A percentile compares a stretch with the other conserved stretches of the same genome.
phyloP scores from a whole-genome alignment of 345 rosid genomes.

The Bretschneidera sinensis region DNA sequence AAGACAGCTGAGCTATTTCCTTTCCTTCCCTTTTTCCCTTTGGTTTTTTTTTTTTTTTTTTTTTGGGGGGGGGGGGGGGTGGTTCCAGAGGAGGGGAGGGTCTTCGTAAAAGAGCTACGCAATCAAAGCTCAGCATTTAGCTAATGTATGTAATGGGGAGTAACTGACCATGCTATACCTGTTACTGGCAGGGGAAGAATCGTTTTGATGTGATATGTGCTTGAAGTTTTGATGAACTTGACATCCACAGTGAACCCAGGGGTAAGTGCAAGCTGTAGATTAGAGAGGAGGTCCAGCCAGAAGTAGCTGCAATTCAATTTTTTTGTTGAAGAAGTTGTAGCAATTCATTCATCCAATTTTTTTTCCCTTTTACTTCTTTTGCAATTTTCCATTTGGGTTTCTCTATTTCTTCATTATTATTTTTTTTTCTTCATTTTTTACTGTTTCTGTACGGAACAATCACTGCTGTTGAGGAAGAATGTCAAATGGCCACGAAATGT shows the following conservation, averaged over 20 bases:
- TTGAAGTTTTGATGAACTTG: neutral
- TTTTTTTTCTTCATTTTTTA: slow-evolving; percentile 1
- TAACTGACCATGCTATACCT: slow-evolving; percentile 4
- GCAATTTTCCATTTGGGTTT: slow-evolving; percentile 1
- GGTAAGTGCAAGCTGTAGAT: slow-evolving; percentile 32
- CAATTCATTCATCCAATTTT: slow-evolving; percentile 46
- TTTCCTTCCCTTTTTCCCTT: too few relatives aligned
- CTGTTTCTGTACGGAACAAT: slow-evolving; percentile 6
- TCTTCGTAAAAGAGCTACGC: neutral
- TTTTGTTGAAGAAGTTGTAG: slow-evolving; percentile 33
- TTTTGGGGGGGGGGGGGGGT: too few relatives aligned
- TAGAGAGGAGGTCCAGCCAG: slow-evolving; percentile 26
- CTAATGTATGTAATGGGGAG: neutral
- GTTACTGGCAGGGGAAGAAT: slow-evolving; percentile 16
- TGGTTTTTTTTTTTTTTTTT: too few relatives aligned
- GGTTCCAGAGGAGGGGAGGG: too few relatives aligned
- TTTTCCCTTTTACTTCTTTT: neutral
- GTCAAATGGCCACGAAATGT: neutral
- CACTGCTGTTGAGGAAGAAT: neutral
- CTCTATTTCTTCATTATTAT: slow-evolving; percentile 16
- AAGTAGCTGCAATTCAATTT: slow-evolving; percentile 26
- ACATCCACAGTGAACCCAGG: slow-evolving; percentile 10
- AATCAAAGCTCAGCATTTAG: neutral
- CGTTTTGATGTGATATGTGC: slow-evolving; percentile 11
- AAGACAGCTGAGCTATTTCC: too few relatives aligned